These are phyloP conservation scores for Anacardium occidentale DNA, from an alignment of 345 rosid species.

Conservation along the genomic window DNA sequence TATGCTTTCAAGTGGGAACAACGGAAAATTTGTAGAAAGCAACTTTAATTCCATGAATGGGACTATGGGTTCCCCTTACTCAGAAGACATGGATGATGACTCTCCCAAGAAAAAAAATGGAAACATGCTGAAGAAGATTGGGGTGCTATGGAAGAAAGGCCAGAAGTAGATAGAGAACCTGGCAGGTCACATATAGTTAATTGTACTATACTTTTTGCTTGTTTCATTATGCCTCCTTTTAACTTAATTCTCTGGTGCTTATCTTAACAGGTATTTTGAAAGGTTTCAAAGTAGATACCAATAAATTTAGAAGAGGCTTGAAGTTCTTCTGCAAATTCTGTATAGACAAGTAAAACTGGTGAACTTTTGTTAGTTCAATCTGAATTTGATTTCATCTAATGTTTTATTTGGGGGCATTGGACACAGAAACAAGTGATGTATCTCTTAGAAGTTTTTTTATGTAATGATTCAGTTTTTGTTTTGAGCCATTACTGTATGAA, in stretches of 20 bases:
- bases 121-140: slow-evolving; percentile 86
- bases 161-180: slow-evolving; percentile 42
- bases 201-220: neutral
- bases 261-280: neutral
- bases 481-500: neutral
- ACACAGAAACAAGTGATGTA: neutral
- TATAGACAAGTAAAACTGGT: slow-evolving; percentile 13
- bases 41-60: slow-evolving; percentile 40
- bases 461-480: neutral
- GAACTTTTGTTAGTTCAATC: slow-evolving; percentile 10
- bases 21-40: slow-evolving; percentile 64
- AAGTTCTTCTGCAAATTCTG: neutral
- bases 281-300: neutral
- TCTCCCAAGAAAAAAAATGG: slow-evolving; percentile 89
- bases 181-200: slow-evolving; percentile 1
- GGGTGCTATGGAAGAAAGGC: slow-evolving; percentile 87
- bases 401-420: neutral
- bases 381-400: neutral
- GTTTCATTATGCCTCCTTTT: neutral
- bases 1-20: slow-evolving; percentile 72
- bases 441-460: neutral
- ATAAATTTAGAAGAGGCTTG: neutral
- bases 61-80: slow-evolving; percentile 57
- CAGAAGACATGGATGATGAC: slow-evolving; percentile 82
- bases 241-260: neutral